Evolutionary conservation across 2,329 filamentous ascomycete genomes (phyloP), one percentile per base, ranked within the genome.

Genomic region (Cadophora luteo-olivacea): DNA sequence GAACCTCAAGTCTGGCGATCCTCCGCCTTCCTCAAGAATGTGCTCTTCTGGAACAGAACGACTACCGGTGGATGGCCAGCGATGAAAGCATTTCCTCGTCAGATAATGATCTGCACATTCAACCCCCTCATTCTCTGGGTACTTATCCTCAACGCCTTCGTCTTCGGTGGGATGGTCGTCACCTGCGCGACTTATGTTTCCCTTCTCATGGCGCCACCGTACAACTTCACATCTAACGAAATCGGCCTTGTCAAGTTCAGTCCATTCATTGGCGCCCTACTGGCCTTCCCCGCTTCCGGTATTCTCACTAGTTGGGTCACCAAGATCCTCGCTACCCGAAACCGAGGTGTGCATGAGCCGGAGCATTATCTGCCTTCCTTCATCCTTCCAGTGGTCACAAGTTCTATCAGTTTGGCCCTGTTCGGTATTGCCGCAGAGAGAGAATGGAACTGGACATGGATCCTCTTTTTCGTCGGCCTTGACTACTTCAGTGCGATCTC

Each of bases 121-220:
- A 89, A 92, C 74, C 92, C 92, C 5, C 89, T 68, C 6, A 69
- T 72, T 32, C n/a, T 72, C 89, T 72, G 67, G 69, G 64, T 68
- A 0, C 48, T 68, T 2, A 60, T 68, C 4, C 67, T 70, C 38
- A 72, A 72, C 32, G 48, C 64, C 8, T 52, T 69, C 32, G 41
- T 72, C 14, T 72, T 70, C 52, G 70, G 67, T 16, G 61, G 67
- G 54, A 66, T 70, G 61, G 55, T 72, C 14, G 33, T 66, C 16
- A 65, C 58, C 49, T 69, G 49, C n/a, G 14, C 29, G 1, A 72
- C 61, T 8, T 72, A 68, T 29, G 62, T 49, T 1, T 1, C 58
- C 2, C 19, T 72, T 0, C 49, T 72, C 0, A 16, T 48, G 12
- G n/a, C 51, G 25, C 69, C 68, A 12, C 71, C 69, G 0, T 72